Evolutionary conservation across 108 stramenopile species (phyloP).

Genomic region (Fistulifera pelliculosa): DNA sequence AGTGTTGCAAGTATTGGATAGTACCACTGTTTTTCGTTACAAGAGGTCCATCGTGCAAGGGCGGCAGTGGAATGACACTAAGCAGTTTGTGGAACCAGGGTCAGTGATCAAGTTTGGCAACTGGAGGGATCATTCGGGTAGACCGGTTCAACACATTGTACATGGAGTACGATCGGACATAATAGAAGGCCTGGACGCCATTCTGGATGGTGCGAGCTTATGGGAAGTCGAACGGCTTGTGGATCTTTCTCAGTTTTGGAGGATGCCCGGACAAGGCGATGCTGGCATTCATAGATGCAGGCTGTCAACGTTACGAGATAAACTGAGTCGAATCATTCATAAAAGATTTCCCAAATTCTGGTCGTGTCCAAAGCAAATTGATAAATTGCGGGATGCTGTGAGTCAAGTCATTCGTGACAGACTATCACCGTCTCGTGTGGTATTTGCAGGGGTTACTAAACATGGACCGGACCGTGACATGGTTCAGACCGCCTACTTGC

Average conservation of each 20-base stretch:
- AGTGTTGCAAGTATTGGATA: too few relatives aligned
- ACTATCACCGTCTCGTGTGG: neutral
- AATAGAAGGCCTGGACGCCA: slow-evolving; percentile 10
- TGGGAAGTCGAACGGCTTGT: slow-evolving; percentile 10
- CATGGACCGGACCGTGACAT: neutral
- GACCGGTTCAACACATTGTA: slow-evolving; percentile 10
- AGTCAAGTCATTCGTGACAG: neutral
- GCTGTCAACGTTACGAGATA: too few relatives aligned
- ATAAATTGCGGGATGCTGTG: neutral
- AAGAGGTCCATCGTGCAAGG: neutral
- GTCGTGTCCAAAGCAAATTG: too few relatives aligned
- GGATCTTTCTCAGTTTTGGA: slow-evolving; percentile 23
- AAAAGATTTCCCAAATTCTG: too few relatives aligned
- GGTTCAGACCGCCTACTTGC: slow-evolving; percentile 14
- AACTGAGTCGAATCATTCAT: too few relatives aligned
- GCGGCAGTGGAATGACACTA: slow-evolving; percentile 1
- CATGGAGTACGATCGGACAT: slow-evolving; percentile 24
- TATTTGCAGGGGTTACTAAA: neutral
- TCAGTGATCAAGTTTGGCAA: neutral
- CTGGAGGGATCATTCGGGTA: neutral
- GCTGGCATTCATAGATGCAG: neutral
- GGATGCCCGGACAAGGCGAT: neutral
- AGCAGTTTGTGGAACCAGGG: neutral
- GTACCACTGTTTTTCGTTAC: too few relatives aligned
- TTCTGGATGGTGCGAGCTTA: neutral